Conservation (phyloP, 495 filamentous ascomycete species). For the Cercophora newfieldiana region DNA sequence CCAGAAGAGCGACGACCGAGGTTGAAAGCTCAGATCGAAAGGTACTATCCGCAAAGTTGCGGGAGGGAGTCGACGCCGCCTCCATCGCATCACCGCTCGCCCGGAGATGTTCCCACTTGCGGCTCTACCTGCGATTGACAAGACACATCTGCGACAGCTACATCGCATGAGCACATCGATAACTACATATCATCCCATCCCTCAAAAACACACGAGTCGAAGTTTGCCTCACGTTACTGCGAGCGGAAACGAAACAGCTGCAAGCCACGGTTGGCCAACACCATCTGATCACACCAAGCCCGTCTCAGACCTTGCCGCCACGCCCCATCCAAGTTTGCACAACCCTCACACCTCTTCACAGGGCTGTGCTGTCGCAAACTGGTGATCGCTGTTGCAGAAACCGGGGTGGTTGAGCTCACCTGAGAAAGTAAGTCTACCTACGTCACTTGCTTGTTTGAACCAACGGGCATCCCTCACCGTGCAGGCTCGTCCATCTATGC, state of each 20-base stretch:
- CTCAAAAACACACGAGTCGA: too few species aligned
- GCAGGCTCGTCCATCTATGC: neutral
- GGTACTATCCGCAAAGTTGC: neutral
- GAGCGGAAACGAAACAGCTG: neutral
- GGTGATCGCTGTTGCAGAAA: neutral
- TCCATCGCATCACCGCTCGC: neutral
- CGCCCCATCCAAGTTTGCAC: neutral
- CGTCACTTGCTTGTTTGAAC: too few species aligned
- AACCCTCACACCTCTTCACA: neutral
- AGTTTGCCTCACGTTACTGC: neutral
- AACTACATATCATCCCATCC: too few species aligned
- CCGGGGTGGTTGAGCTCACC: neutral
- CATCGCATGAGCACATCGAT: too few species aligned
- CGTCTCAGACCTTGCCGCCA: neutral
- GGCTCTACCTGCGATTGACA: neutral
- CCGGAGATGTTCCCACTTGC: neutral
- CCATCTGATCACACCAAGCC: neutral
- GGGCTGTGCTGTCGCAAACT: neutral
- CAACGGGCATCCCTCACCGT: neutral
- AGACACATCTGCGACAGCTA: neutral
- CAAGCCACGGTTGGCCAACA: neutral
- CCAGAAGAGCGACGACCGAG: neutral
- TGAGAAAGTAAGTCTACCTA: neutral
- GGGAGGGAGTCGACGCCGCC: neutral
- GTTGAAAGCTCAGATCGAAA: neutral